Evolutionary conservation across 164 flowering plant species (phyloP).

Genomic region (Aristolochia fimbriata): DNA sequence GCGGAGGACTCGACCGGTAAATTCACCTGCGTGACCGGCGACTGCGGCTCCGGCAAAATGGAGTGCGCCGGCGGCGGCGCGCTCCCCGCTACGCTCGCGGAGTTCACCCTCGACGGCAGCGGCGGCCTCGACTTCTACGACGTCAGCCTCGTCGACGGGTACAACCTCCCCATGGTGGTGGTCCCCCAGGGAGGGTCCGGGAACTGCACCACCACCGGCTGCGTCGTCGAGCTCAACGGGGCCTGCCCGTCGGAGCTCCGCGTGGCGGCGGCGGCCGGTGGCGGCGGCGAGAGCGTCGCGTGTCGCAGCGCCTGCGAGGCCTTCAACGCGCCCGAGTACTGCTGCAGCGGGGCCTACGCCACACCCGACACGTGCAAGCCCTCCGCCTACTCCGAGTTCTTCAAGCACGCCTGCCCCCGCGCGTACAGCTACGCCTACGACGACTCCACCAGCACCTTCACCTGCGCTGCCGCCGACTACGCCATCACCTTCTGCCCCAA

Average conservation of each 20-base stretch:
- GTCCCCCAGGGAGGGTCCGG: slow-evolving; percentile 50
- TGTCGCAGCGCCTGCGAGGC: slow-evolving; percentile 93
- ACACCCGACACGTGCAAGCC: slow-evolving; percentile 69
- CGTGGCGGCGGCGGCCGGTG: slow-evolving; percentile 26
- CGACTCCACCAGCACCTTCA: slow-evolving; percentile 73
- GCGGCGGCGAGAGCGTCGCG: slow-evolving; percentile 29
- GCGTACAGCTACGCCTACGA: slow-evolving; percentile 96
- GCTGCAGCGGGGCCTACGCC: slow-evolving; percentile 67
- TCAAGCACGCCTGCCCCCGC: slow-evolving; percentile 71
- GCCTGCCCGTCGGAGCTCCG: slow-evolving; percentile 57
- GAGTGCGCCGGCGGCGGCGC: slow-evolving; percentile 79
- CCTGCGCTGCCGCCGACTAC: slow-evolving; percentile 61
- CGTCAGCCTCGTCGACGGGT: slow-evolving; percentile 86
- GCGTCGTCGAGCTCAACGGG: slow-evolving; percentile 59
- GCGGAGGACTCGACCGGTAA: slow-evolving; percentile 40
- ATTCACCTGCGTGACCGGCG: slow-evolving; percentile 75
- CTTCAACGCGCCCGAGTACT: slow-evolving; percentile 50
- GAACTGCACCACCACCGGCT: slow-evolving; percentile 59
- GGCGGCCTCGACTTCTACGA: slow-evolving; percentile 71
- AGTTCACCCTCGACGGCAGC: slow-evolving; percentile 70
- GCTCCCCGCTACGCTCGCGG: slow-evolving; percentile 85
- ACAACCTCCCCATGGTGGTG: slow-evolving; percentile 66
- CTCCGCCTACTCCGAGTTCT: slow-evolving; percentile 42
- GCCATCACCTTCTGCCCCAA: slow-evolving; percentile 82
- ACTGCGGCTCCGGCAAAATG: slow-evolving; percentile 68